These are phyloP conservation scores for Aureobasidium lini DNA, from an alignment of 2,329 filamentous ascomycete genomes.

Conservation along the genomic window DNA sequence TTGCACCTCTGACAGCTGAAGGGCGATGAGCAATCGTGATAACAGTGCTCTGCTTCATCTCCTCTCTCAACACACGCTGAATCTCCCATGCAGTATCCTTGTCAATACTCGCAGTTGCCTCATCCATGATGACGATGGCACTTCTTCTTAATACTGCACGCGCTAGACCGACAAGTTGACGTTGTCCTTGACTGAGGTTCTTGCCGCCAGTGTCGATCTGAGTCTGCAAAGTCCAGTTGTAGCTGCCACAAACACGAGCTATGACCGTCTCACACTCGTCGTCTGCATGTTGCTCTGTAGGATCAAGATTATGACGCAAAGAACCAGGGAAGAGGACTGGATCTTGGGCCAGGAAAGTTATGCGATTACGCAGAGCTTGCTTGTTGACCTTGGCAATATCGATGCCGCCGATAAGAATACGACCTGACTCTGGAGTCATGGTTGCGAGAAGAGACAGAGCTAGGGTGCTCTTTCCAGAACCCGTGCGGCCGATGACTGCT, in stretches of 20 bases:
- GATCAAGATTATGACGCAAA: constrained; percentile 56
- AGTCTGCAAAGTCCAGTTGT: constrained; percentile 51
- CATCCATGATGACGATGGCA: constrained; percentile 57
- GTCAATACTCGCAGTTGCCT: constrained; percentile 59
- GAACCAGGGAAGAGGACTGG: constrained; percentile 57
- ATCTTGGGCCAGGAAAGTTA: constrained; percentile 62
- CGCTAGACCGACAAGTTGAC: constrained; percentile 57
- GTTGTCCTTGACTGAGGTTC: constrained; percentile 57
- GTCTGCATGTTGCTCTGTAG: constrained; percentile 50
- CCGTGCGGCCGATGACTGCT: constrained; percentile 72
- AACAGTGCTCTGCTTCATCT: constrained; percentile 53
- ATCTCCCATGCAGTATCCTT: constrained; percentile 52
- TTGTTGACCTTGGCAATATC: constrained; percentile 53
- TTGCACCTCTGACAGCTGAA: constrained; percentile 53
- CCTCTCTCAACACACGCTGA: constrained; percentile 47
- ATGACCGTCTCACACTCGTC: constrained; percentile 48
- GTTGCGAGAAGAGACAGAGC: constrained; percentile 54
- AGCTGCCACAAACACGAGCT: constrained; percentile 44
- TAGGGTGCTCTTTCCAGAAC: constrained; percentile 76
- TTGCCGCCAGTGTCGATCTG: constrained; percentile 53
- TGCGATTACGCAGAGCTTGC: constrained; percentile 51
- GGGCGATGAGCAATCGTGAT: constrained; percentile 59
- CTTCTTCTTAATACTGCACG: constrained; percentile 55
- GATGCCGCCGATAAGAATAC: constrained; percentile 53
- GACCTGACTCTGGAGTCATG: constrained; percentile 46